These are phyloP conservation scores for Arabidopsis hybrid DNA, from an alignment of 441 rosid genomes.

Conservation along the genomic window DNA sequence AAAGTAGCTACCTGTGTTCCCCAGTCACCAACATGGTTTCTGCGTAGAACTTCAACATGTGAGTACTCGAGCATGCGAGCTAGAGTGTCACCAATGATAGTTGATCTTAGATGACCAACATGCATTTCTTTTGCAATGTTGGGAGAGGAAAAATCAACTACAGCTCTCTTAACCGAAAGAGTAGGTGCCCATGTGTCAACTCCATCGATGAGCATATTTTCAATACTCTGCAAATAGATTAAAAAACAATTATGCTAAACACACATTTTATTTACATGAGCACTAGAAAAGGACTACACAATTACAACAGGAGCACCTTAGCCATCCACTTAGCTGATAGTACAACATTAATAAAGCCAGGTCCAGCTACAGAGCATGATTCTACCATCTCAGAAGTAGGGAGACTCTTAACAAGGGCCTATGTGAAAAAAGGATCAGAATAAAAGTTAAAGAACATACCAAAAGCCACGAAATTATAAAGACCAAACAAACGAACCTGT, in stretches of 20 bases:
- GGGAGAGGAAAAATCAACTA: constrained; percentile 93
- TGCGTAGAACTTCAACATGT: background rate
- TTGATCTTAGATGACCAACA: too few species aligned
- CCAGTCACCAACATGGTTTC: too few species aligned
- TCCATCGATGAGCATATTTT: constrained; percentile 78
- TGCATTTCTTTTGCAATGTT: constrained; percentile 92
- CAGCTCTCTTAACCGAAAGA: constrained; percentile 62
- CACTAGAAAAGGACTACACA: constrained; percentile 7
- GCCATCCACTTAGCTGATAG: constrained; percentile 59
- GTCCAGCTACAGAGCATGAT: constrained; percentile 77
- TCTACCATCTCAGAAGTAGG: constrained; percentile 78
- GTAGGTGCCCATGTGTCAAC: constrained; percentile 82
- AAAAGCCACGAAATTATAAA: background rate
- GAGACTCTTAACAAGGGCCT: constrained; percentile 71
- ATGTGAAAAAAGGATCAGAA: background rate
- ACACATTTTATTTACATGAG: background rate
- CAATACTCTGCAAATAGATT: constrained; percentile 57
- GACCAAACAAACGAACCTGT: too few species aligned
- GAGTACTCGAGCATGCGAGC: too few species aligned
- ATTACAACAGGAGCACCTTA: constrained; percentile 53
- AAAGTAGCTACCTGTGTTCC: too few species aligned
- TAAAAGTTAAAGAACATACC: constrained; percentile 2
- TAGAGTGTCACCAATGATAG: too few species aligned
- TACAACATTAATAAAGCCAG: constrained; percentile 67
- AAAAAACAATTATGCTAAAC: constrained; percentile 26